A percentile compares a stretch with the other conserved stretches of the same genome.
These are phyloP conservation scores for Euphorbia pulcherrima DNA, from an alignment of 345 rosid genomes.

Conservation along the genomic window DNA sequence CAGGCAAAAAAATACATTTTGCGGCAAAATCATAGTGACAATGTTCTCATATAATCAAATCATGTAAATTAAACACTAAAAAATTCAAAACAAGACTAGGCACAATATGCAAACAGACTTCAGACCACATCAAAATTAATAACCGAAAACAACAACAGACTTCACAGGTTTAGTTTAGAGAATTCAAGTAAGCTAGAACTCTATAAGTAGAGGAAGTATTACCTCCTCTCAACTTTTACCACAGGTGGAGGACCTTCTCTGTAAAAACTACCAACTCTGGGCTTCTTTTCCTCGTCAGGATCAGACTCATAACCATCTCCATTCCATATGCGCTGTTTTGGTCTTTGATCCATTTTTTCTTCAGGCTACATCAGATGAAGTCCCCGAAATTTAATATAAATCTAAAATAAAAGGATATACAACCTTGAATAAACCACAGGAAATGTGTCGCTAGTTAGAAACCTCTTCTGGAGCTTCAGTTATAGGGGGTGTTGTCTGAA, in stretches of 20 bases:
- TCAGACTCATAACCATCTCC: slow-evolving; percentile 73
- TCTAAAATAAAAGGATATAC: neutral
- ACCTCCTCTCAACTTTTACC: slow-evolving; percentile 51
- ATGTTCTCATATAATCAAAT: neutral
- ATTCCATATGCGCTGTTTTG: slow-evolving; percentile 84
- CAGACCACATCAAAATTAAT: too few relatives aligned
- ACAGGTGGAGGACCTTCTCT: slow-evolving; percentile 26
- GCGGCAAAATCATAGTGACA: neutral
- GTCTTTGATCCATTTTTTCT: slow-evolving; percentile 58
- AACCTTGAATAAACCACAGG: neutral
- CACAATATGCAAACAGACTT: neutral
- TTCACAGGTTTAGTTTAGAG: neutral
- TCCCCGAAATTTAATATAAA: slow-evolving; percentile 5
- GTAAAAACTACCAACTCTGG: slow-evolving; percentile 33
- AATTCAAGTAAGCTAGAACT: too few relatives aligned
- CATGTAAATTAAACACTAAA: neutral
- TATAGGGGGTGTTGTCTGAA: slow-evolving; percentile 49
- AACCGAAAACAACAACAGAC: too few relatives aligned
- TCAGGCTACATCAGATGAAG: slow-evolving; percentile 42
- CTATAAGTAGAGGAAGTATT: slow-evolving; percentile 1
- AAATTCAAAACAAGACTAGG: neutral
- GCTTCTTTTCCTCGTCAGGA: slow-evolving; percentile 63
- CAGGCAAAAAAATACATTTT: neutral
- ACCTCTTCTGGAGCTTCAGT: slow-evolving; percentile 66
- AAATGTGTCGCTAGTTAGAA: slow-evolving; percentile 16